Evolutionary conservation across 176 grass and related monocot species (phyloP).

Genomic region (Phyllostachys edulis): DNA sequence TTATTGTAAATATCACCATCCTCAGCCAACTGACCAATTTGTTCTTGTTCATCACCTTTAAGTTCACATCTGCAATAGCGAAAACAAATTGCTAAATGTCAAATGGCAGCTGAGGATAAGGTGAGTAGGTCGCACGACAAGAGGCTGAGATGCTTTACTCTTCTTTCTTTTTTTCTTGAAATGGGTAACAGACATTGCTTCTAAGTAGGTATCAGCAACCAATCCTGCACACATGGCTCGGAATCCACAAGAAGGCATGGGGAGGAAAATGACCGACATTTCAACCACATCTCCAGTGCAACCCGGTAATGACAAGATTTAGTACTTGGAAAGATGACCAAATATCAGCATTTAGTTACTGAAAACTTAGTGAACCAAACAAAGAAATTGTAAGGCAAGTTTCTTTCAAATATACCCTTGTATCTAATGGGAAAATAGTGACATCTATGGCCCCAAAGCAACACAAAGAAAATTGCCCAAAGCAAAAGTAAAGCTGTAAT

Average conservation of each 20-base stretch:
- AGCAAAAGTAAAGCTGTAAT: not conserved
- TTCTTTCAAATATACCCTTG: not conserved
- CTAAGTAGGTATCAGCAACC: conserved; percentile 99
- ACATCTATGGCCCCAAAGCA: not conserved
- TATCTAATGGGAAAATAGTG: not conserved
- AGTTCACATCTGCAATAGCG: too few species aligned
- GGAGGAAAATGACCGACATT: conserved; percentile 87
- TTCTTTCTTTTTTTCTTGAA: conserved; percentile 99
- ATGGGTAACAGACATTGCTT: conserved; percentile 94
- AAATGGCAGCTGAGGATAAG: too few species aligned
- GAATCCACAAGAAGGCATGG: conserved; percentile 96
- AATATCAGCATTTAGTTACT: not conserved
- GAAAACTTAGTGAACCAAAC: too few species aligned
- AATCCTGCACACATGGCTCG: conserved; percentile 93
- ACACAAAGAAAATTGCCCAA: not conserved
- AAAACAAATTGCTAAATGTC: too few species aligned
- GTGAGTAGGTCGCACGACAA: not conserved
- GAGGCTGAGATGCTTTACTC: conserved; percentile 58
- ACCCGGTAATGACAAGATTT: conserved; percentile 47
- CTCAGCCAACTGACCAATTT: too few species aligned
- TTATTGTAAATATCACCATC: too few species aligned
- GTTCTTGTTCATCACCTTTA: too few species aligned
- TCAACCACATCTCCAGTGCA: conserved; percentile 92
- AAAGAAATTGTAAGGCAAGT: not conserved
- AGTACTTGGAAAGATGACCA: not conserved